These are phyloP conservation scores for Stromatinia cepivora DNA, from an alignment of 2,329 filamentous ascomycete species.

Conservation along the genomic window DNA sequence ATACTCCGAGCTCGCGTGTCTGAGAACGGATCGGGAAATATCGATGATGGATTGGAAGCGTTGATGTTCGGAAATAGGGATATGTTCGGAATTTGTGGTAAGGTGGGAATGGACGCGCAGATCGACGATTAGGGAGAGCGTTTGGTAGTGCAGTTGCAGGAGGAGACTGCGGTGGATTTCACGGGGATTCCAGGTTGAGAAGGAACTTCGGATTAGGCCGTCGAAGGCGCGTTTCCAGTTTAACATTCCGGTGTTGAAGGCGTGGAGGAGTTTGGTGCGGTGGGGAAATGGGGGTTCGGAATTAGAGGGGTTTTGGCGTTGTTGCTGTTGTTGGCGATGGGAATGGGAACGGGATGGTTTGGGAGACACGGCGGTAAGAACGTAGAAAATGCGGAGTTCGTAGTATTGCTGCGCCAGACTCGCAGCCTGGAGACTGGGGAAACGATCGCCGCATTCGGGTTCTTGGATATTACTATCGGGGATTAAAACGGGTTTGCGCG, in stretches of 20 bases:
- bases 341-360: neutral
- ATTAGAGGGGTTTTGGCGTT: neutral
- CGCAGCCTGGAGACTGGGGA: constrained; percentile 20
- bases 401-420: constrained; percentile 24
- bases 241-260: constrained; percentile 2
- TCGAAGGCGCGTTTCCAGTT: constrained; percentile 20
- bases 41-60: constrained; percentile 21
- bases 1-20: neutral
- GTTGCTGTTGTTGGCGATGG: too few relatives aligned
- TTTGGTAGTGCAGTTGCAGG: constrained; percentile 8
- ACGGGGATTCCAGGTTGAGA: neutral
- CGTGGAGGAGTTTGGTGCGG: constrained; percentile 22
- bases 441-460: neutral
- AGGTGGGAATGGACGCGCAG: constrained; percentile 8
- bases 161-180: constrained; percentile 16
- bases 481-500: constrained; percentile 24
- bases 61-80: neutral
- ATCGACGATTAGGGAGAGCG: constrained; percentile 10
- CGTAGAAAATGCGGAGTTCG: constrained; percentile 26
- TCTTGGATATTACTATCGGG: neutral
- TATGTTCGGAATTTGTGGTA: neutral
- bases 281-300: constrained; percentile 11
- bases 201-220: neutral
- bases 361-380: constrained; percentile 24
- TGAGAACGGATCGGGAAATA: constrained; percentile 21